These are phyloP conservation scores for Agaricus bisporus DNA, from an alignment of 768 basidiomycete genomes.

Conservation along the genomic window DNA sequence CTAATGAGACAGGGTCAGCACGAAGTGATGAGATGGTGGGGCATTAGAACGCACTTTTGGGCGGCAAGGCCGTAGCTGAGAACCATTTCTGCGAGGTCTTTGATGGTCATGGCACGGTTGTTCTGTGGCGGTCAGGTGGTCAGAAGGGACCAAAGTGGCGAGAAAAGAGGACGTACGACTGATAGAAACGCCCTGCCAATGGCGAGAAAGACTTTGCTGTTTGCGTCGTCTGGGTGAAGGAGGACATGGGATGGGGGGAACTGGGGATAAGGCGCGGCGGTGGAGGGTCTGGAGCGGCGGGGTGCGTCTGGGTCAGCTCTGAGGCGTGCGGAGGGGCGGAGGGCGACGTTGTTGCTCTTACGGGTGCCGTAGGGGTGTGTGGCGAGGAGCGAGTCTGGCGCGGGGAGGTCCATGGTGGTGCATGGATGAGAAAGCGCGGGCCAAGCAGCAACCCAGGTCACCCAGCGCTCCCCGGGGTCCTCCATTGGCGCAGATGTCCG, in stretches of 20 bases:
- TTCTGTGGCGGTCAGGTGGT: slow-evolving; percentile 35
- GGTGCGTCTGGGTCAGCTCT: slow-evolving; percentile 30
- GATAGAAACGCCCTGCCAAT: slow-evolving; percentile 69
- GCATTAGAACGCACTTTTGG: slow-evolving; percentile 51
- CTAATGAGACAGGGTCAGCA: slow-evolving; percentile 27
- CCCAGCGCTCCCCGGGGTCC: slow-evolving; percentile 19
- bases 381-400: slow-evolving; percentile 11
- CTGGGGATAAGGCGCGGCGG: slow-evolving; percentile 21
- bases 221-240: slow-evolving; percentile 70
- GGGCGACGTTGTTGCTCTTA: slow-evolving; percentile 43
- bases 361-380: slow-evolving; percentile 47
- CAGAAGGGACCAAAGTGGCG: slow-evolving; percentile 13
- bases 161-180: slow-evolving; percentile 43
- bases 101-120: slow-evolving; percentile 83
- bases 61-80: slow-evolving; percentile 60
- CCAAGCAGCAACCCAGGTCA: slow-evolving; percentile 16
- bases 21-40: slow-evolving; percentile 6
- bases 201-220: slow-evolving; percentile 66
- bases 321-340: slow-evolving; percentile 47
- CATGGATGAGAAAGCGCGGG: slow-evolving; percentile 21
- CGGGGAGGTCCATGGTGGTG: slow-evolving; percentile 17
- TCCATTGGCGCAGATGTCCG: slow-evolving; percentile 22
- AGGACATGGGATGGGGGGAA: slow-evolving; percentile 63
- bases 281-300: slow-evolving; percentile 19
- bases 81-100: slow-evolving; percentile 73